Conservation (phyloP, 371 early-diverging fungal species). For the Mortierella sp. region DNA sequence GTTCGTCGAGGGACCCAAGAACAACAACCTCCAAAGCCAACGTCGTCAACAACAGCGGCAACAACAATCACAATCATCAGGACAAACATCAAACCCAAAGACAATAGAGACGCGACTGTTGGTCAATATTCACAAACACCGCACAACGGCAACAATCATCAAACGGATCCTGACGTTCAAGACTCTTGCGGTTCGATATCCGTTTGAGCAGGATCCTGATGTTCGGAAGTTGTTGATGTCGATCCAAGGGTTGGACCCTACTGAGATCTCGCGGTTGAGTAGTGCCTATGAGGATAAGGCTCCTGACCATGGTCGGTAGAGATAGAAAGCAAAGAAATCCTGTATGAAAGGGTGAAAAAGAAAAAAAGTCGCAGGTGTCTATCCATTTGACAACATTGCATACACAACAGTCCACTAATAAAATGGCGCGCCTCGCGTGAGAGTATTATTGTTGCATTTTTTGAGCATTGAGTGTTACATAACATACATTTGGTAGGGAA, state of each 20-base stretch:
- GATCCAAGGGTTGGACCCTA: constrained; percentile 25
- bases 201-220: constrained; percentile 62
- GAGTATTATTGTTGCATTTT: no score
- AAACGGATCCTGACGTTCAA: constrained; percentile 73
- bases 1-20: constrained; percentile 57
- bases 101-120: constrained; percentile 30
- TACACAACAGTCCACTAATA: no score
- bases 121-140: constrained; percentile 74
- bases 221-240: constrained; percentile 48
- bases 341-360: background rate
- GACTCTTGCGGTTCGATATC: constrained; percentile 66
- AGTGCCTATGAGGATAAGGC: constrained; percentile 24
- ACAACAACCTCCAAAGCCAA: no score
- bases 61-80: constrained; percentile 1
- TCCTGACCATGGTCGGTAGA: background rate
- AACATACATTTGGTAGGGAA: no score
- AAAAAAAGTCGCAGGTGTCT: background rate
- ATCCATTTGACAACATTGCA: no score
- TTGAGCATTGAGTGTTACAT: no score
- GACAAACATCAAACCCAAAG: background rate
- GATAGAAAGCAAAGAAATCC: background rate
- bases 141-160: constrained; percentile 74
- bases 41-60: background rate
- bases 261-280: constrained; percentile 26
- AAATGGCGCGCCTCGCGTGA: no score